Conservation (phyloP, 164 flowering plant species). For the Magnolia sinica region DNA sequence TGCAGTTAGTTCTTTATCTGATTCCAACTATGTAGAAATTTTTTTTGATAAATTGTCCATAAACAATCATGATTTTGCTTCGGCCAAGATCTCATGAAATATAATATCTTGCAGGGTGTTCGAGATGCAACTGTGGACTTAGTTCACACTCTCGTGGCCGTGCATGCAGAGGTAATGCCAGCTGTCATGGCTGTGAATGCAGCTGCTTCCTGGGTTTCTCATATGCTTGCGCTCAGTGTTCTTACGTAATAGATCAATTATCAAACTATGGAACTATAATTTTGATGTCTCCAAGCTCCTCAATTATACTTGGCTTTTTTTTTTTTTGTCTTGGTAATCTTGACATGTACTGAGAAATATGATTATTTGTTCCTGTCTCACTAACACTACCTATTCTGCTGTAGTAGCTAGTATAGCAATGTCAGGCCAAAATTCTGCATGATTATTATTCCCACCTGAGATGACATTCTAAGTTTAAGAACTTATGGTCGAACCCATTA, state of each 20-base stretch:
- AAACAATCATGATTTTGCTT: background rate
- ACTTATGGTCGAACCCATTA: no score
- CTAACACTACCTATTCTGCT: no score
- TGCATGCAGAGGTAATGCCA: slow-evolving; percentile 80
- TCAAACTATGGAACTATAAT: background rate
- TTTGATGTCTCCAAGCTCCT: background rate
- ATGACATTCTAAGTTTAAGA: no score
- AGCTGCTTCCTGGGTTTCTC: background rate
- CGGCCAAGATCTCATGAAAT: slow-evolving; percentile 7
- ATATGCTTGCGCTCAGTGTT: slow-evolving; percentile 3
- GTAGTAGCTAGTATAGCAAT: no score
- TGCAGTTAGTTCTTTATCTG: slow-evolving; percentile 1
- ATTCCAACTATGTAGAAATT: no score
- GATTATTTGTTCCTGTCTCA: no score
- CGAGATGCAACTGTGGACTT: slow-evolving; percentile 93
- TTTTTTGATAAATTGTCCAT: no score
- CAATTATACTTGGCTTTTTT: no score
- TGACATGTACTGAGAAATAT: no score
- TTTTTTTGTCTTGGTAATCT: no score
- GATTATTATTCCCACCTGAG: no score
- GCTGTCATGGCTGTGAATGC: background rate
- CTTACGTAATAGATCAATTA: background rate
- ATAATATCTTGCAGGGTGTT: slow-evolving; percentile 60
- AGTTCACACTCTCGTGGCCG: slow-evolving; percentile 84
- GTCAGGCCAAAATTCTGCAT: no score